Percentiles rank a stretch among this genome's conserved stretches.
Evolutionary conservation across 2,329 filamentous ascomycete species (phyloP).

Genomic region (Sporothrix luriei): DNA sequence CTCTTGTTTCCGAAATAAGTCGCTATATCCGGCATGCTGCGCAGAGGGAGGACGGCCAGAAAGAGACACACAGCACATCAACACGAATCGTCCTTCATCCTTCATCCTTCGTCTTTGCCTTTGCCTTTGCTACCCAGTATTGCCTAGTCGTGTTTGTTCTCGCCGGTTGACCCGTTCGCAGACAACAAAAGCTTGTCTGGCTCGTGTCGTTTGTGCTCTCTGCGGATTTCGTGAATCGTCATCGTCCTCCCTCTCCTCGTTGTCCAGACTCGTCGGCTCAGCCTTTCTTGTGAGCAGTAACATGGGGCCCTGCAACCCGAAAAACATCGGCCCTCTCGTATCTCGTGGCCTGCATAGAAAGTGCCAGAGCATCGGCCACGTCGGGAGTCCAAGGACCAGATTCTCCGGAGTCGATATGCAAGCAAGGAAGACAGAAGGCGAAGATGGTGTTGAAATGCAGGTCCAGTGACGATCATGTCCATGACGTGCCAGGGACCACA

Average conservation of each 20-base stretch:
- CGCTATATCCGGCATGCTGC: neutral
- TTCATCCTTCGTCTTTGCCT: neutral
- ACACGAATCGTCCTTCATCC: too few relatives aligned
- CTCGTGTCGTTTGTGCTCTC: neutral
- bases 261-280: neutral
- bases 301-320: neutral
- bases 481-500: neutral
- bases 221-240: neutral
- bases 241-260: neutral
- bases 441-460: conserved; percentile 2
- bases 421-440: neutral
- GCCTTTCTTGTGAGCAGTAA: conserved; percentile 9
- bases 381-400: neutral
- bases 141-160: neutral
- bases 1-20: conserved; percentile 16
- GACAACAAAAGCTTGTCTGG: neutral
- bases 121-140: too few relatives aligned
- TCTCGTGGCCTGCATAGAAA: conserved; percentile 6
- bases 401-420: too few relatives aligned
- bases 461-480: conserved; percentile 3
- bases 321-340: neutral
- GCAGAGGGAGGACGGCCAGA: neutral
- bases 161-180: conserved; percentile 2
- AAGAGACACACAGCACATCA: too few relatives aligned
- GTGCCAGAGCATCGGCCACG: neutral